Conservation (phyloP, 1,284 basidiomycete genomes). For the Apiotrichum montevideense region DNA sequence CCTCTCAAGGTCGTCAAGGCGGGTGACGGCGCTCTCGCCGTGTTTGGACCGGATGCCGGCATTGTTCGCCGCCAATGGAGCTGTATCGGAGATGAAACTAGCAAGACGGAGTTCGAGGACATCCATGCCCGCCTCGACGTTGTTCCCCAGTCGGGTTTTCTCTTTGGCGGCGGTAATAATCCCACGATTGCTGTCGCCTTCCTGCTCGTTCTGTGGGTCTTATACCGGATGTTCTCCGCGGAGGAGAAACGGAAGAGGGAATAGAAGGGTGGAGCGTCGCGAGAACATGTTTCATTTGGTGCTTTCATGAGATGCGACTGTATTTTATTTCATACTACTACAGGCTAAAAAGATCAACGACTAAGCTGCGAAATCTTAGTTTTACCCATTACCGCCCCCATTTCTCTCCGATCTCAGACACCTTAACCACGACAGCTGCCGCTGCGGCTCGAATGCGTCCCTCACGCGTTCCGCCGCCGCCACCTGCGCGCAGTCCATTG, state of each 20-base stretch:
- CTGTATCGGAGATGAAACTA: neutral
- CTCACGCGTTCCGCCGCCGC: slow-evolving; percentile 56
- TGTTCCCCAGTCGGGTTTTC: neutral
- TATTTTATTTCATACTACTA: no score
- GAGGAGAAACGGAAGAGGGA: neutral
- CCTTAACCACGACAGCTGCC: slow-evolving; percentile 72
- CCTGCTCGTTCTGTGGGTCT: neutral
- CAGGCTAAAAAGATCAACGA: no score
- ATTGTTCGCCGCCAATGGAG: neutral
- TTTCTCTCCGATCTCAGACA: slow-evolving; percentile 65
- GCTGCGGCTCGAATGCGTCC: slow-evolving; percentile 58
- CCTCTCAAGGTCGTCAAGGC: neutral
- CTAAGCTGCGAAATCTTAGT: no score
- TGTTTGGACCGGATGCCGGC: neutral
- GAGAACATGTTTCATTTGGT: no score
- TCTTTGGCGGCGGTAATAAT: neutral
- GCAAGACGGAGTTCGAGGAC: neutral
- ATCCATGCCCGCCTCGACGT: neutral
- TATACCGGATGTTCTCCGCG: neutral
- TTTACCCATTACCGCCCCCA: slow-evolving; percentile 53
- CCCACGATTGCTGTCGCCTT: neutral
- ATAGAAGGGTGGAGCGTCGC: neutral
- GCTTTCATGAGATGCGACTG: no score
- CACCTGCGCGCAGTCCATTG: slow-evolving; percentile 54
- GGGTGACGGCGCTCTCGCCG: neutral